Conservation (phyloP, 352 stramenopile genomes). For the Pythium rhizo-oryzae region DNA sequence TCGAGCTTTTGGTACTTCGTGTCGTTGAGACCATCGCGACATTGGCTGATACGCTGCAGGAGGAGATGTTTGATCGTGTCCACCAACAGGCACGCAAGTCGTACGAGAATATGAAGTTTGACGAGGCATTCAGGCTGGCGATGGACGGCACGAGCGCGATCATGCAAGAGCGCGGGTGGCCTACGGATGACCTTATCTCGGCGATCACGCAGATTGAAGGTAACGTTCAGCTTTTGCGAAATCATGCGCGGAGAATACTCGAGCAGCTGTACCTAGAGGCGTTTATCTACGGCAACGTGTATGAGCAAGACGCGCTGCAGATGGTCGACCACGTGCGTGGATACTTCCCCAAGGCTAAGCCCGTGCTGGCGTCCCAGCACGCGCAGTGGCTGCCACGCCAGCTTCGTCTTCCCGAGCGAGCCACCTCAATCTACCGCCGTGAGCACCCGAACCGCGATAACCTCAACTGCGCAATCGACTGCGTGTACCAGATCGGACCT, state of each 20-base stretch:
- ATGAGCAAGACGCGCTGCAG: slow-evolving; percentile 34
- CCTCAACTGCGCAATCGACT: slow-evolving; percentile 74
- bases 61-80: slow-evolving; percentile 48
- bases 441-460: slow-evolving; percentile 56
- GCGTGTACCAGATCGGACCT: slow-evolving; percentile 64
- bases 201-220: slow-evolving; percentile 37
- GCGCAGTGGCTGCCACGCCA: slow-evolving; percentile 34
- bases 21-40: slow-evolving; percentile 42
- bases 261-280: slow-evolving; percentile 71
- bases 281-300: slow-evolving; percentile 79
- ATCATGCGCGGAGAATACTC: slow-evolving; percentile 63
- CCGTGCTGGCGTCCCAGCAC: slow-evolving; percentile 40
- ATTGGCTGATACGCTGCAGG: slow-evolving; percentile 32
- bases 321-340: slow-evolving; percentile 35
- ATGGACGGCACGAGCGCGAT: slow-evolving; percentile 39
- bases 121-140: slow-evolving; percentile 51
- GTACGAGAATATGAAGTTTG: slow-evolving; percentile 54
- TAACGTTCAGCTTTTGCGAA: slow-evolving; percentile 30
- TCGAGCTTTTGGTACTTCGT: slow-evolving; percentile 65
- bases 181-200: slow-evolving; percentile 38
- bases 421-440: slow-evolving; percentile 38
- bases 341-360: slow-evolving; percentile 26
- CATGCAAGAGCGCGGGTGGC: slow-evolving; percentile 41
- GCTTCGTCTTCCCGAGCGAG: slow-evolving; percentile 30
- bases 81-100: slow-evolving; percentile 40